phyloP scores from a whole-genome alignment of 768 basidiomycete genomes.

The Boletus patriciae region DNA sequence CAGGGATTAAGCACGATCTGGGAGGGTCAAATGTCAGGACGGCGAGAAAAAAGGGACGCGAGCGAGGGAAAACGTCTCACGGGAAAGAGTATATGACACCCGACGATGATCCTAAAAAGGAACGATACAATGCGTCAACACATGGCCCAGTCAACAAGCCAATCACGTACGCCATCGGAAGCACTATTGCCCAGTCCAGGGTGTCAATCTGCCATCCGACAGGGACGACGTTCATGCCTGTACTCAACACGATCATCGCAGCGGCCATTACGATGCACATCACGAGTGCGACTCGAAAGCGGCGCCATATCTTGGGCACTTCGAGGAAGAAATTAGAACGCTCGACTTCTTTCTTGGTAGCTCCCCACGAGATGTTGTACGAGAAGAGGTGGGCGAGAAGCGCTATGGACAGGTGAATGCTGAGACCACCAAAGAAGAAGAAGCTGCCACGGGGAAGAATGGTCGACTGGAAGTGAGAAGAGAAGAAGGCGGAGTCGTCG shows the following conservation, averaged over 20 bases:
- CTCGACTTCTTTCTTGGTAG: conserved; percentile 81
- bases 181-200: conserved; percentile 64
- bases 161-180: conserved; percentile 60
- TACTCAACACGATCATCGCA: conserved; percentile 57
- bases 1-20: conserved; percentile 85
- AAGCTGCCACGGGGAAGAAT: conserved; percentile 24
- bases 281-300: conserved; percentile 67
- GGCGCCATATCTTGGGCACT: conserved; percentile 77
- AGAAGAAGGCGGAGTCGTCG: background rate
- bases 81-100: conserved; percentile 73
- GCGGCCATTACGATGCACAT: conserved; percentile 50
- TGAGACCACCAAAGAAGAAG: conserved; percentile 58
- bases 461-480: background rate
- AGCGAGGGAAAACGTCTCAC: conserved; percentile 41
- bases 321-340: conserved; percentile 91
- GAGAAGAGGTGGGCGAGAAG: conserved; percentile 57
- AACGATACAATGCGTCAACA: background rate
- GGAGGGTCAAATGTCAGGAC: conserved; percentile 18
- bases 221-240: conserved; percentile 47
- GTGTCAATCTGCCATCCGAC: conserved; percentile 64
- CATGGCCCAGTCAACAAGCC: background rate
- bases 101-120: conserved; percentile 46
- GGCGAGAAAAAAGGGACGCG: conserved; percentile 26
- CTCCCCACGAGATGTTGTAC: conserved; percentile 59
- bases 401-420: conserved; percentile 51